Evolutionary conservation across 2,329 filamentous ascomycete species (phyloP), one percentile per base, ranked within the genome.

Genomic region (Allantophomopsis lycopodina): DNA sequence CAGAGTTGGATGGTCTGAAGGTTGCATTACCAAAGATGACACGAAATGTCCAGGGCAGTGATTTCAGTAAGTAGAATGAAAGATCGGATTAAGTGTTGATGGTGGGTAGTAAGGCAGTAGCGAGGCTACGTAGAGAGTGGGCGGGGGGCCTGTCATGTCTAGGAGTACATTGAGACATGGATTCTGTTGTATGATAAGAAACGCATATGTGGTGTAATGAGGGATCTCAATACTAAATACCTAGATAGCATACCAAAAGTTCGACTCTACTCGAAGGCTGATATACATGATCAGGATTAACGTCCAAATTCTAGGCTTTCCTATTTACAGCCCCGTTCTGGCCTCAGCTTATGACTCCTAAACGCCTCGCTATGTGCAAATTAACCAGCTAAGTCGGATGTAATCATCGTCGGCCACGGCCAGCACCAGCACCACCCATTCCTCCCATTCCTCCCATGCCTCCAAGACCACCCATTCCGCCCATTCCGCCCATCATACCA

Each of bases 11-110:
- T 56, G 91, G 91, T 0, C 47, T 98, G 52, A 75, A 77, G 35
- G 86, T 98, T 23, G 83, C 76, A 59, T 63, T 98, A 54, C 91
- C 91, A 11, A 78, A 77, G 31, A 95, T 95, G 87, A 96, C 91
- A 48, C 73, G 91, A 59, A 98, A 98, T 56, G 55, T 98, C 62
- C 91, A 98, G 64, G 85, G 86, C 12, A 94, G 85, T 60, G 91
- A 98, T 62, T 98, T 98, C 53, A 65, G 68, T 54, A 50, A 64
- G 51, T 63, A 61, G 50, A 50, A 42, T 44, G 47, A 40, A 28
- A 40, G 35, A 30, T 34, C 13, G 36, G 20, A 39, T 38, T 43
- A 23, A 8, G 23, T 28, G 8, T 12, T 12, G 23, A 10, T 8
- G 23, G 8, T 28, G 23, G 11, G 23, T 8, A 28, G 3, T 28